These are phyloP conservation scores for Rhododendron williamsianum DNA, from an alignment of 148 eudicot species.

Conservation along the genomic window DNA sequence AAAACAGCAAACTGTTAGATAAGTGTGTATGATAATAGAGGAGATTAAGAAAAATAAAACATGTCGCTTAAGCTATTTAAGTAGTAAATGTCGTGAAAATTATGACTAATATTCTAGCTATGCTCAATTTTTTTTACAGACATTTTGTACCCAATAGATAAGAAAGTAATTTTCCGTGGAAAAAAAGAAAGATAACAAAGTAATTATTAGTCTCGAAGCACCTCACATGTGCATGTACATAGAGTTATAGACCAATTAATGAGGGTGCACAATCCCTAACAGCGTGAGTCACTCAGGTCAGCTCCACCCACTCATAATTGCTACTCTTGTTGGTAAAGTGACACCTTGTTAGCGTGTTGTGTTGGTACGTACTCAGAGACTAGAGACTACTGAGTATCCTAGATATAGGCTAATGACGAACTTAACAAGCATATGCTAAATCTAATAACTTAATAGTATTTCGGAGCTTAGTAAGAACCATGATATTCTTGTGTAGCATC, in stretches of 20 bases:
- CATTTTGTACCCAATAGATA: background rate
- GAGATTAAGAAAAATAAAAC: background rate
- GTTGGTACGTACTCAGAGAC: background rate
- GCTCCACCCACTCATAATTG: background rate
- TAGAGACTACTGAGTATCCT: background rate
- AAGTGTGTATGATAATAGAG: background rate
- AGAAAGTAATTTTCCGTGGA: background rate
- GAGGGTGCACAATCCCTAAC: background rate
- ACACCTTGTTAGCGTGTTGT: background rate
- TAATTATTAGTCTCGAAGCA: background rate
- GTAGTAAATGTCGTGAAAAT: background rate
- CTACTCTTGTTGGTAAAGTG: background rate
- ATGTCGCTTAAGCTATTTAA: background rate
- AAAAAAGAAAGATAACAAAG: background rate
- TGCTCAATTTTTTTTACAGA: background rate
- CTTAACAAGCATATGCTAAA: background rate
- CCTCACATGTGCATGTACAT: background rate
- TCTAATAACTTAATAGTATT: background rate
- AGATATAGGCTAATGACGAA: background rate
- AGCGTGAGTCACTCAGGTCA: background rate
- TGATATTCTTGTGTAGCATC: background rate
- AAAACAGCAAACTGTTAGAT: background rate
- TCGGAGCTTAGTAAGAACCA: background rate
- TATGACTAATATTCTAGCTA: too few species aligned
- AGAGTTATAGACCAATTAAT: background rate